Conservation (phyloP, 2,329 filamentous ascomycete genomes). For the Aspergillus fumigatiaffinis region DNA sequence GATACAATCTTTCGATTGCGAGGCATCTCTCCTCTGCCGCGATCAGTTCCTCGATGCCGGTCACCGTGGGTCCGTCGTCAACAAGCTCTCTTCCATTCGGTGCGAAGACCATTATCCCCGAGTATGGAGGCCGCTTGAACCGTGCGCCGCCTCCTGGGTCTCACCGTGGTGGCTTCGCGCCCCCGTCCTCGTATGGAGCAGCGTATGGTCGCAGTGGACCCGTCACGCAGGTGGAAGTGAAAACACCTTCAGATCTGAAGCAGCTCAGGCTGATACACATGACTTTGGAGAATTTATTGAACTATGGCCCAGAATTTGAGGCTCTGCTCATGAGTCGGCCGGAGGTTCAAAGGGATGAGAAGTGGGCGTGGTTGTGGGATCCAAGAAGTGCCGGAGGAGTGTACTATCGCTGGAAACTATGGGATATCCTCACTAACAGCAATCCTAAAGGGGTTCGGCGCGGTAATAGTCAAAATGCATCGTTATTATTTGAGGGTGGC, state of each 20-base stretch:
- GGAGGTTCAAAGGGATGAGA: constrained; percentile 79
- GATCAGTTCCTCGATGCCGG: constrained; percentile 53
- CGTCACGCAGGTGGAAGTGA: constrained; percentile 64
- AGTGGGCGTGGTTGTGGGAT: constrained; percentile 94
- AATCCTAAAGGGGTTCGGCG: constrained; percentile 33
- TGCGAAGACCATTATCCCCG: constrained; percentile 61
- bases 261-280: constrained; percentile 82
- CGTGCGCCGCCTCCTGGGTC: constrained; percentile 47
- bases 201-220: constrained; percentile 47
- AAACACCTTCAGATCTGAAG: constrained; percentile 71
- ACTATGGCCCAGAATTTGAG: constrained; percentile 82
- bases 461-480: constrained; percentile 51
- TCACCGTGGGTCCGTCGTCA: constrained; percentile 45
- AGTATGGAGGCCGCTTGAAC: constrained; percentile 43
- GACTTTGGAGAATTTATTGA: constrained; percentile 73
- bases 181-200: constrained; percentile 66
- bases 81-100: constrained; percentile 66
- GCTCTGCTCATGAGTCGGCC: constrained; percentile 83
- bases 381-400: constrained; percentile 72
- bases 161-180: constrained; percentile 66
- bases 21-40: constrained; percentile 76
- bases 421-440: constrained; percentile 74
- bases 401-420: constrained; percentile 90
- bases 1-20: constrained; percentile 75
- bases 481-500: constrained; percentile 66